phyloP scores from a whole-genome alignment of 805 yeast species.

The Ogataea chonburiensis region DNA sequence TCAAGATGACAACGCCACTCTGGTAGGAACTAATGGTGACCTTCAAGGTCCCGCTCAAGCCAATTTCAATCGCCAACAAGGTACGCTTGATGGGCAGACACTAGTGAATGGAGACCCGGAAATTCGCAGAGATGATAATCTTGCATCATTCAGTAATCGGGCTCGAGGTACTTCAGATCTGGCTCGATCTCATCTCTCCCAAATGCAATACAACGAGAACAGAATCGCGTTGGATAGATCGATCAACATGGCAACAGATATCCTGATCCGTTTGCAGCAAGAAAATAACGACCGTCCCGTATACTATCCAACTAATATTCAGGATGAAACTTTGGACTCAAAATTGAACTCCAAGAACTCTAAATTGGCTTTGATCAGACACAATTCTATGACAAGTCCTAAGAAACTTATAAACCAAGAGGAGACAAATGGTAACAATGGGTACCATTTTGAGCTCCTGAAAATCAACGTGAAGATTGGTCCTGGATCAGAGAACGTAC shows the following conservation, averaged over 20 bases:
- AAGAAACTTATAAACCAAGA: slow-evolving; percentile 15
- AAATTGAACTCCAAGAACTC: slow-evolving; percentile 49
- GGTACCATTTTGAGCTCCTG: slow-evolving; percentile 56
- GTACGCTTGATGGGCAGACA: slow-evolving; percentile 32
- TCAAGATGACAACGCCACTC: slow-evolving; percentile 25
- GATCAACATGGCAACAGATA: slow-evolving; percentile 50
- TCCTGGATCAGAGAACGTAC: slow-evolving; percentile 42
- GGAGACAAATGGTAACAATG: slow-evolving; percentile 22
- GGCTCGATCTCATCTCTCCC: slow-evolving; percentile 55
- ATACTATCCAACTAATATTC: slow-evolving; percentile 53
- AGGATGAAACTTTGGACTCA: slow-evolving; percentile 30
- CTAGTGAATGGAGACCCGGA: slow-evolving; percentile 25
- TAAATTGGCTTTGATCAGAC: slow-evolving; percentile 51
- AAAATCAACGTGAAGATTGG: slow-evolving; percentile 61
- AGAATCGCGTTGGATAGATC: slow-evolving; percentile 62
- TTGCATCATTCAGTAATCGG: slow-evolving; percentile 17
- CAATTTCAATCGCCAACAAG: slow-evolving; percentile 21
- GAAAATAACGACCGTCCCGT: slow-evolving; percentile 65
- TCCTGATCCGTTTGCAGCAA: slow-evolving; percentile 47
- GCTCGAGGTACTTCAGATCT: slow-evolving; percentile 28
- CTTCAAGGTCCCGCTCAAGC: slow-evolving; percentile 20
- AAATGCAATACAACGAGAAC: slow-evolving; percentile 74
- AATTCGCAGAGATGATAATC: slow-evolving; percentile 6
- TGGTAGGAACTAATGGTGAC: slow-evolving; percentile 14
- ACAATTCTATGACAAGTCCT: slow-evolving; percentile 32